Percentiles rank a stretch among this genome's conserved stretches.
Evolutionary conservation across 345 rosid genomes (phyloP).

Genomic region (Diplotaxis tenuifolia): DNA sequence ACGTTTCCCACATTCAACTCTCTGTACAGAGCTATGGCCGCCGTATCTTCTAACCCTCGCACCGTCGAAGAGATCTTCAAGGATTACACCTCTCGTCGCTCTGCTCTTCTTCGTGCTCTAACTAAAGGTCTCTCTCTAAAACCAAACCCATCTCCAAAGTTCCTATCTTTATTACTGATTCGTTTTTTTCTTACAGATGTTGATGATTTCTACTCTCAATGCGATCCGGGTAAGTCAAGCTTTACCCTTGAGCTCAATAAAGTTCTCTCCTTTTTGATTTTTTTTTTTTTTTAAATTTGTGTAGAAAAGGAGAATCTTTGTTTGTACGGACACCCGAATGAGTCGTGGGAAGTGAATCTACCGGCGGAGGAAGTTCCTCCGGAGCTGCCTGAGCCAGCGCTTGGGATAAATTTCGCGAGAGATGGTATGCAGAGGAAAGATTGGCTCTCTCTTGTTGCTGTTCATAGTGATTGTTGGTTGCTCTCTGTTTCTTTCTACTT

Average conservation of each 20-base stretch:
- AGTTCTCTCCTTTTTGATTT: not conserved
- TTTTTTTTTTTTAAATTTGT: not conserved
- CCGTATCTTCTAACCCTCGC: constrained; percentile 64
- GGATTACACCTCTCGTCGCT: constrained; percentile 74
- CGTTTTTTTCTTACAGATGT: constrained; percentile 56
- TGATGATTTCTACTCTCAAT: constrained; percentile 77
- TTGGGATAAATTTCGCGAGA: constrained; percentile 93
- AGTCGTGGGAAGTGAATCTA: constrained; percentile 88
- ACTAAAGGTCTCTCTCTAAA: constrained; percentile 50
- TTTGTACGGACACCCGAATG: constrained; percentile 86
- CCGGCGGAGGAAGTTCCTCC: constrained; percentile 99
- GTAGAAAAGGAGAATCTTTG: constrained; percentile 95
- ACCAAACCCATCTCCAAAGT: not conserved
- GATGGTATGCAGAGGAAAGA: constrained; percentile 97
- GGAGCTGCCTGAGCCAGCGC: constrained; percentile 95
- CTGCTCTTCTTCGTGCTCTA: constrained; percentile 88
- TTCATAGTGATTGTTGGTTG: constrained; percentile 97
- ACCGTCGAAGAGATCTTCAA: constrained; percentile 94
- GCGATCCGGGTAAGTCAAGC: constrained; percentile 83
- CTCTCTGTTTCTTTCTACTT: constrained; percentile 94
- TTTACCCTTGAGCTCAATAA: not conserved
- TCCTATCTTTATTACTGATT: not conserved
- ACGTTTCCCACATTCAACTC: not conserved
- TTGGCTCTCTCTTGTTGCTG: constrained; percentile 91
- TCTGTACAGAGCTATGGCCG: constrained; percentile 37